Evolutionary conservation across 1,284 basidiomycete genomes (phyloP).

Genomic region (Microbotryum intermedium): DNA sequence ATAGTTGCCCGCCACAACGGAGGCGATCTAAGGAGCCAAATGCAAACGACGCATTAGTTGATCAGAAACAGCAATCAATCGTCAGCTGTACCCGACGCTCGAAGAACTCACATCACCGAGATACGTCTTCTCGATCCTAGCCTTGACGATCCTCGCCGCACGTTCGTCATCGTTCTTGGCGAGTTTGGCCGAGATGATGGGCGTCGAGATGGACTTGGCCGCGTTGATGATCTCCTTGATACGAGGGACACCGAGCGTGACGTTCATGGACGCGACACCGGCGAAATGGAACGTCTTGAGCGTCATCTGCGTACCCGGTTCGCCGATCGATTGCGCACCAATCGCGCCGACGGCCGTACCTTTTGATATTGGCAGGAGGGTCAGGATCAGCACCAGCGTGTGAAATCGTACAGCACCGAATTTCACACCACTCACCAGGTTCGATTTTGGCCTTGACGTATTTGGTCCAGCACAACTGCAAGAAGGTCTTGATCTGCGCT

Average conservation of each 20-base stretch:
- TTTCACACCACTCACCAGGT: slow-evolving; percentile 52
- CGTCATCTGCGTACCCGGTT: slow-evolving; percentile 99
- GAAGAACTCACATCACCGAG: slow-evolving; percentile 71
- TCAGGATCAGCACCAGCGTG: slow-evolving; percentile 9
- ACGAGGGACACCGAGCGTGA: slow-evolving; percentile 96
- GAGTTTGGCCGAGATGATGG: slow-evolving; percentile 94
- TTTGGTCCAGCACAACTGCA: slow-evolving; percentile 79
- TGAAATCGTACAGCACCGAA: not conserved
- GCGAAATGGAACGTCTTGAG: slow-evolving; percentile 99
- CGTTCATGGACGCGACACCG: slow-evolving; percentile 99
- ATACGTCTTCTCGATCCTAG: slow-evolving; percentile 87
- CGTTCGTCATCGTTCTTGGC: slow-evolving; percentile 63
- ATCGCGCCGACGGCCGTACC: slow-evolving; percentile 97
- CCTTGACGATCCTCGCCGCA: slow-evolving; percentile 95
- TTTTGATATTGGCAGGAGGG: slow-evolving; percentile 36
- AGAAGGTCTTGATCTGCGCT: slow-evolving; percentile 66
- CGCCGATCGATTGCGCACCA: slow-evolving; percentile 97
- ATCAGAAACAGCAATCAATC: not conserved
- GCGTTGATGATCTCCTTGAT: slow-evolving; percentile 99
- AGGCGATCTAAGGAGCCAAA: slow-evolving; percentile 57
- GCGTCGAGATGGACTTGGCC: slow-evolving; percentile 91
- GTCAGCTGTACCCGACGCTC: not conserved
- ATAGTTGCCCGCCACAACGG: slow-evolving; percentile 93
- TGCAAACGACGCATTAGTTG: not conserved
- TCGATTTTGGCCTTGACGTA: slow-evolving; percentile 92